Evolutionary conservation across 257 asterid genomes (phyloP), one percentile per base, ranked within the genome.

Genomic region (Nicotiana tomentosiformis): DNA sequence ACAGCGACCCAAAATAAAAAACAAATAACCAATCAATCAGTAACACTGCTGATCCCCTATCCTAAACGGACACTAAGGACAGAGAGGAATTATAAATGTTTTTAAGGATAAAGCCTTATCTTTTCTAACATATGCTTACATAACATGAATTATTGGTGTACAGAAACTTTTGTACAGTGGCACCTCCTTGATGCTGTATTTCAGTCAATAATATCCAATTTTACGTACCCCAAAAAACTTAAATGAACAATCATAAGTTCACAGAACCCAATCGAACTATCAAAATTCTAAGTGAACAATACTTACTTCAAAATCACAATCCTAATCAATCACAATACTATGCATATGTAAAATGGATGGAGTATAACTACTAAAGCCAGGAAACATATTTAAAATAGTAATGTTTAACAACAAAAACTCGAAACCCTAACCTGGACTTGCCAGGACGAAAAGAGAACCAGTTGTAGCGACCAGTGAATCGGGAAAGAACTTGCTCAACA

Each of bases 391-490:
- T 60, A 5, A 46, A 76, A 16, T 5, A 23, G 5, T 3, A 32
- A 16, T 32, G 5, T 74, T 4, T 11, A 77, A 58, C 77, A 18
- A 0, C 15, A 46, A 15, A 58, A 66, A 77, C 56, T 26, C 11
- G 26, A 66, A 89, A 84, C 83, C 81, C 90, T 85, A 58, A 96
- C 98, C 99, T 89, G 53, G 89, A 85, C 86, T 93, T 94, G 57
- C 95, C 98, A 7, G 97, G 94, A n/a, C 89, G 91, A 87, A 93
- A 96, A 14, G 86, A 81, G 74, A 92, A 77, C 97, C 97, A 93
- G 85, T 82, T 89, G 87, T 92, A 96, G 77, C 97, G 97, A 78
- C 96, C 97, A 10, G 91, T 69, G 88, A 96, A 96, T 89, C 94
- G 93, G 68, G 97, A 87, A 87, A 93, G 97, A 78, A 95, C 86